These are phyloP conservation scores for Candida sithepensis DNA, from an alignment of 805 yeast genomes.

Conservation along the genomic window DNA sequence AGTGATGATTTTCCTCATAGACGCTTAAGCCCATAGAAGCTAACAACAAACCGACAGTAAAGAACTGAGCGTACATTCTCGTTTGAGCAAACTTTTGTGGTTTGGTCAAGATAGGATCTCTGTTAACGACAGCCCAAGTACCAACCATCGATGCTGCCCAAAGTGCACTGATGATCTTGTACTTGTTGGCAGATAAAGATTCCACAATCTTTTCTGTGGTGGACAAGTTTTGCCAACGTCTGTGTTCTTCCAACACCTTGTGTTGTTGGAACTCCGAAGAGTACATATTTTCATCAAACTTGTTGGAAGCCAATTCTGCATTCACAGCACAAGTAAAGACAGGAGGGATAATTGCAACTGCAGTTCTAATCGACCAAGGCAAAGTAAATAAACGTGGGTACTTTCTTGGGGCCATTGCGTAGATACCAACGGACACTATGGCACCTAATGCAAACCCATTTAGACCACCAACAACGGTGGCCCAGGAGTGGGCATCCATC, in stretches of 20 bases:
- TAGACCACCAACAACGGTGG: slow-evolving; percentile 56
- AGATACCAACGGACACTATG: slow-evolving; percentile 50
- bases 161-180: slow-evolving; percentile 61
- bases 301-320: slow-evolving; percentile 69
- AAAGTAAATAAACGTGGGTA: slow-evolving; percentile 41
- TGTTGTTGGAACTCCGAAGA: slow-evolving; percentile 41
- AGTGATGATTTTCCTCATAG: slow-evolving; percentile 56
- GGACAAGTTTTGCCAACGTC: slow-evolving; percentile 50
- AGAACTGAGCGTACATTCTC: slow-evolving; percentile 85
- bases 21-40: slow-evolving; percentile 65
- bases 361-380: slow-evolving; percentile 61
- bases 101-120: slow-evolving; percentile 68
- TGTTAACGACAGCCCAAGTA: slow-evolving; percentile 70
- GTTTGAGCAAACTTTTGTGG: slow-evolving; percentile 84
- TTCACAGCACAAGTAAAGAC: slow-evolving; percentile 55
- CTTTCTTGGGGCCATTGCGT: slow-evolving; percentile 44
- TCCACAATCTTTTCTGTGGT: slow-evolving; percentile 47
- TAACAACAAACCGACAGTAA: slow-evolving; percentile 66
- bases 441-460: slow-evolving; percentile 57
- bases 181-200: slow-evolving; percentile 51
- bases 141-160: slow-evolving; percentile 84
- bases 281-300: slow-evolving; percentile 61
- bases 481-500: slow-evolving; percentile 58
- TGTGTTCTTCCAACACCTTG: slow-evolving; percentile 42
- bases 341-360: slow-evolving; percentile 66